Conservation (phyloP, 2,329 filamentous ascomycete genomes). For the Ceratocystis ficicola region DNA sequence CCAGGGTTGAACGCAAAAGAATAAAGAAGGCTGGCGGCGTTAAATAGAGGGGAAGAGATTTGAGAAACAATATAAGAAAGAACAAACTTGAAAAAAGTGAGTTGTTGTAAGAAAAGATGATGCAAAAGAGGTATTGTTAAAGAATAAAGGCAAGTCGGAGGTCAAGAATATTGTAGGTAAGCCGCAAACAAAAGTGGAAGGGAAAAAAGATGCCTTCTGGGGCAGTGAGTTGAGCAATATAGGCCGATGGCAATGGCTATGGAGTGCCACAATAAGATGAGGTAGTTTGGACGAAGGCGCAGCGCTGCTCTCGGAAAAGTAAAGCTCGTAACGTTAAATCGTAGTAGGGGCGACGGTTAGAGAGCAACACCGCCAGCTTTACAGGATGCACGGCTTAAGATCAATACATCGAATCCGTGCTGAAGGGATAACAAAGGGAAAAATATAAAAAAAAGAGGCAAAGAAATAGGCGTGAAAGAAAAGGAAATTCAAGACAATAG, state of each 20-base stretch:
- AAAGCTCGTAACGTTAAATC: conserved; percentile 12
- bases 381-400: conserved; percentile 2
- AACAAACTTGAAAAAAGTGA: not conserved
- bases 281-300: conserved; percentile 12
- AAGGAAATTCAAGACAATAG: conserved; percentile 1
- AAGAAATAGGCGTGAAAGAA: conserved; percentile 1
- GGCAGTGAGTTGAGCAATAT: conserved; percentile 15
- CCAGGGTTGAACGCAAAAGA: conserved; percentile 1
- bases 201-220: not conserved
- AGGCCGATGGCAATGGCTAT: conserved; percentile 12
- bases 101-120: conserved; percentile 1
- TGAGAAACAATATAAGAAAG: not conserved
- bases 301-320: conserved; percentile 10
- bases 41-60: conserved; percentile 2
- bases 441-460: not conserved
- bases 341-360: conserved; percentile 7
- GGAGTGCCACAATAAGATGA: conserved; percentile 11
- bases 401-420: conserved; percentile 7
- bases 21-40: conserved; percentile 6
- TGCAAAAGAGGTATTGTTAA: conserved; percentile 5
- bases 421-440: conserved; percentile 10
- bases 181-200: not conserved
- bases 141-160: conserved; percentile 1
- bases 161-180: not conserved
- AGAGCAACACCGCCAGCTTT: conserved; percentile 5